These are phyloP conservation scores for Sisymbrium altissimum DNA, from an alignment of 345 rosid genomes.

Conservation along the genomic window DNA sequence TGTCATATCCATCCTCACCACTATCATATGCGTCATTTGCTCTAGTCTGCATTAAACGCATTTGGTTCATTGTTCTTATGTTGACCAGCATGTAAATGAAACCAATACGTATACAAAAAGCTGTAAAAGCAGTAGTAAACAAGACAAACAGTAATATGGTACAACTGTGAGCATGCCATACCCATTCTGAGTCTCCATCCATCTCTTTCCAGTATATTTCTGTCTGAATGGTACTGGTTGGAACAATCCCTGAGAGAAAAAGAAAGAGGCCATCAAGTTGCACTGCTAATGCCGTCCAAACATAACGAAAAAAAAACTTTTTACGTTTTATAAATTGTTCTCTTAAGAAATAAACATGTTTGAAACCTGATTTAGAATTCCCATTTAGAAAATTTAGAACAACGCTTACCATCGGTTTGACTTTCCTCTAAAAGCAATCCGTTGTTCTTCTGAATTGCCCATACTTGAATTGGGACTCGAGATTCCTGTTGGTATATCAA, in stretches of 20 bases:
- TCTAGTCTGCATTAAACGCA: conserved; percentile 51
- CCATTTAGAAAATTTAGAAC: not conserved
- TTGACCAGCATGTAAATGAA: conserved; percentile 17
- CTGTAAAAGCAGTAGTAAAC: not conserved
- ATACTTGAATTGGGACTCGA: conserved; percentile 79
- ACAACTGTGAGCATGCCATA: conserved; percentile 38
- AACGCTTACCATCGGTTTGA: conserved; percentile 62
- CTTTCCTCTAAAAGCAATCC: conserved; percentile 73
- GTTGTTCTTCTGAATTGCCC: conserved; percentile 74
- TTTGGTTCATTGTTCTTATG: not conserved
- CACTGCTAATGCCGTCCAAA: conserved; percentile 3
- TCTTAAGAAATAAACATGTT: conserved; percentile 5
- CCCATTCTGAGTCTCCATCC: conserved; percentile 99
- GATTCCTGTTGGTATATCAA: conserved; percentile 55
- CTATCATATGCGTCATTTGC: conserved; percentile 67
- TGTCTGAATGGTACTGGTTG: conserved; percentile 58
- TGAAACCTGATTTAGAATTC: not conserved
- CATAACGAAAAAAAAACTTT: not conserved
- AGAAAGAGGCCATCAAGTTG: conserved; percentile 10
- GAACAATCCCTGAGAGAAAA: conserved; percentile 69
- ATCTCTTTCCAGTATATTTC: conserved; percentile 86
- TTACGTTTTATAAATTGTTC: not conserved
- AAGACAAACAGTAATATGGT: not conserved
- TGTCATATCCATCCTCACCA: conserved; percentile 82
- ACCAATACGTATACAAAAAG: not conserved